phyloP scores from a whole-genome alignment of 2,329 filamentous ascomycete species.

The Sporothrix luriei region DNA sequence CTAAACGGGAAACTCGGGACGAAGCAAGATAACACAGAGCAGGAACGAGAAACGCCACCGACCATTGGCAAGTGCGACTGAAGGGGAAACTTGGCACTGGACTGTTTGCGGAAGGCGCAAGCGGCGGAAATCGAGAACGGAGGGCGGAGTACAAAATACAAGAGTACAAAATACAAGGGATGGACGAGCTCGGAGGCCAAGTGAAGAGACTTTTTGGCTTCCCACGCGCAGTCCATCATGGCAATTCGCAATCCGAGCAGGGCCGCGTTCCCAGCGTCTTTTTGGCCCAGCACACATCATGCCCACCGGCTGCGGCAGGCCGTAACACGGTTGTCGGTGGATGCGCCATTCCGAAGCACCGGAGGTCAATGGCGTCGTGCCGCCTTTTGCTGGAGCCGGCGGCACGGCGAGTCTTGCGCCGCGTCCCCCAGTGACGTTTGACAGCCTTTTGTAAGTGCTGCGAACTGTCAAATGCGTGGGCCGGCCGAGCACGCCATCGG shows the following conservation, averaged over 20 bases:
- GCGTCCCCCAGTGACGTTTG: not conserved
- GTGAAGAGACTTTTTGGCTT: slow-evolving; percentile 16
- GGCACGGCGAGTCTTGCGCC: slow-evolving; percentile 8
- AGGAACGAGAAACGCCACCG: not conserved
- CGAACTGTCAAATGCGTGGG: slow-evolving; percentile 12
- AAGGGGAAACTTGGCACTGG: slow-evolving; percentile 8
- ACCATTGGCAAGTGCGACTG: slow-evolving; percentile 1
- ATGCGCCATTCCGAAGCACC: slow-evolving; percentile 18
- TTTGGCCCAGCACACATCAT: not conserved
- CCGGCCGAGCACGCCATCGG: slow-evolving; percentile 38
- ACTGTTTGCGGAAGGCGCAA: slow-evolving; percentile 17
- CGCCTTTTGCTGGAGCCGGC: slow-evolving; percentile 4
- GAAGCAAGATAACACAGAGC: not conserved
- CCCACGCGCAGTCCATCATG: not conserved
- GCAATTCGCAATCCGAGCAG: not conserved
- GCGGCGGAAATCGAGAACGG: not conserved
- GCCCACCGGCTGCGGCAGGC: slow-evolving; percentile 13
- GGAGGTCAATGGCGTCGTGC: slow-evolving; percentile 18
- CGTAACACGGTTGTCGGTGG: slow-evolving; percentile 27
- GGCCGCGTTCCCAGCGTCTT: not conserved
- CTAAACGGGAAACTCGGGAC: slow-evolving; percentile 15
- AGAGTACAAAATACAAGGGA: not conserved
- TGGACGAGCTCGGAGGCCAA: not conserved
- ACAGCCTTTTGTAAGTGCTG: not conserved
- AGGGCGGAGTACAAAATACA: not conserved